These are phyloP conservation scores for Geotrichum reessii DNA, from an alignment of 1,139 yeast genomes.

Conservation along the genomic window DNA sequence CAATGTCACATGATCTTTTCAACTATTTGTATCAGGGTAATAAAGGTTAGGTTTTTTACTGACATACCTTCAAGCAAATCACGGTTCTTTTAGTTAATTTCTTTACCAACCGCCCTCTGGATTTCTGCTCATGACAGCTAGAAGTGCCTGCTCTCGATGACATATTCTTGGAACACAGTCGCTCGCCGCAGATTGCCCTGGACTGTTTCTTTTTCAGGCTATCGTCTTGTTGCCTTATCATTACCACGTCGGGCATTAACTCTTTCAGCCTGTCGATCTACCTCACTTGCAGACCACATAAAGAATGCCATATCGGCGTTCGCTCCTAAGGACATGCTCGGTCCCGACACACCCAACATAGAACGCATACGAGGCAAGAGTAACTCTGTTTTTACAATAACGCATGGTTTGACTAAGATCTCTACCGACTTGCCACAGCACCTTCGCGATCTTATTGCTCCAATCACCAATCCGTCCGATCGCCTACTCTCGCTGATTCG, in stretches of 20 bases:
- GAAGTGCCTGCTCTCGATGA: neutral
- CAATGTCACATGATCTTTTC: neutral
- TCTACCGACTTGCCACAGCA: constrained; percentile 6
- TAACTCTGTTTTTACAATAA: constrained; percentile 5
- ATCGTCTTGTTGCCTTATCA: neutral
- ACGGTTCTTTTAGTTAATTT: neutral
- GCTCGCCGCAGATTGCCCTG: neutral
- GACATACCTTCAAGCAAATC: neutral
- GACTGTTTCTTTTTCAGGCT: neutral
- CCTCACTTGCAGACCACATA: constrained; percentile 11
- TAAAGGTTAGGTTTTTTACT: neutral
- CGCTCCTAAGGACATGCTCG: constrained; percentile 11
- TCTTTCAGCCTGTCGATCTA: neutral
- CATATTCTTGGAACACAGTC: neutral
- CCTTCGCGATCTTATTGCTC: constrained; percentile 5
- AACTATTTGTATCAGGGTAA: neutral
- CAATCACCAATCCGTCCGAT: constrained; percentile 9
- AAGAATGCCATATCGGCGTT: constrained; percentile 14
- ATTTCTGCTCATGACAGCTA: neutral
- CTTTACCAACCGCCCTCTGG: neutral
- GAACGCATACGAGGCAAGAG: constrained; percentile 1
- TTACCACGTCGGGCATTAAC: neutral
- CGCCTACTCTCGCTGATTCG: constrained; percentile 11
- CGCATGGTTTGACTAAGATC: constrained; percentile 10
- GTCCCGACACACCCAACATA: neutral